These are phyloP conservation scores for Aspergillus clavatus DNA, from an alignment of 2,329 filamentous ascomycete species.

Conservation along the genomic window DNA sequence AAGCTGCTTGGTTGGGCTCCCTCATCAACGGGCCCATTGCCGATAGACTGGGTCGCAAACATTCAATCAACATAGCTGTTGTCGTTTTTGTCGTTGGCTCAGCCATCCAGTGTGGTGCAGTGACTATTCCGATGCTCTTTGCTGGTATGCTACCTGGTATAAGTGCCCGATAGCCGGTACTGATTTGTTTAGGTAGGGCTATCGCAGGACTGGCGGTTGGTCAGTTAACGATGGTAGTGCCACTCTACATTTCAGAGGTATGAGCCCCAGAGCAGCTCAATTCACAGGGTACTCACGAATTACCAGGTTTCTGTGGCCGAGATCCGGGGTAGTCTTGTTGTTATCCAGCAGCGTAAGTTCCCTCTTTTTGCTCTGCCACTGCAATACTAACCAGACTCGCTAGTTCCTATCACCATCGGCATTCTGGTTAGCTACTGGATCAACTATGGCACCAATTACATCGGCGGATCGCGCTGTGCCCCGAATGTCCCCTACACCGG, in stretches of 20 bases:
- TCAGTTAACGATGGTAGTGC: conserved; percentile 45
- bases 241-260: conserved; percentile 52
- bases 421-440: conserved; percentile 38
- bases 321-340: conserved; percentile 36
- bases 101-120: conserved; percentile 42
- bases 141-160: conserved; percentile 39
- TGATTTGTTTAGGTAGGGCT: conserved; percentile 30
- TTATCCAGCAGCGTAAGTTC: conserved; percentile 34
- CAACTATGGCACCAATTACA: conserved; percentile 44
- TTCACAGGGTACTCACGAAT: background rate
- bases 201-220: conserved; percentile 45
- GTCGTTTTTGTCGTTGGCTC: conserved; percentile 51
- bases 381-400: conserved; percentile 23
- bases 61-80: conserved; percentile 49
- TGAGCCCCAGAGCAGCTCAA: conserved; percentile 7
- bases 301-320: conserved; percentile 41
- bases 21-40: conserved; percentile 46
- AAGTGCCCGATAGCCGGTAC: background rate
- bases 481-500: conserved; percentile 46
- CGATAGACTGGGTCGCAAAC: conserved; percentile 50
- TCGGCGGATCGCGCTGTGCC: conserved; percentile 44
- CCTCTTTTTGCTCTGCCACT: background rate
- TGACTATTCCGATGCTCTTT: conserved; percentile 40
- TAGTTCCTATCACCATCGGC: conserved; percentile 41
- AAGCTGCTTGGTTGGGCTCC: conserved; percentile 48